phyloP scores from a whole-genome alignment of 352 stramenopile genomes.

The Proteromonas lacertae region DNA sequence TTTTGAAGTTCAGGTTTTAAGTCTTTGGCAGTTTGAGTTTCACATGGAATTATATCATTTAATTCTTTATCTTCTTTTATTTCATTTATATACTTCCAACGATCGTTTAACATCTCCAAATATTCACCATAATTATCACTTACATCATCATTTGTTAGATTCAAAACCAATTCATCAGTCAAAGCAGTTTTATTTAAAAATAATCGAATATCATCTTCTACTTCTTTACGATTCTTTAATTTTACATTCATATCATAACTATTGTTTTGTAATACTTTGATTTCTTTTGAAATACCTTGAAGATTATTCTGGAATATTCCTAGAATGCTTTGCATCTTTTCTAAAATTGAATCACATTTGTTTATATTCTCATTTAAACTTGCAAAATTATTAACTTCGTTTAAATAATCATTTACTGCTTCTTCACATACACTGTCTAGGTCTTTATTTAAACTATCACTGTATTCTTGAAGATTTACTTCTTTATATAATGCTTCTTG shows the following conservation, averaged over 20 bases:
- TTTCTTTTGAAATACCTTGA: slow-evolving; percentile 78
- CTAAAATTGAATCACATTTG: slow-evolving; percentile 74
- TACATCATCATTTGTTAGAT: slow-evolving; percentile 63
- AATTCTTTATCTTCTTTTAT: slow-evolving; percentile 1
- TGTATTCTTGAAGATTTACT: too few species aligned
- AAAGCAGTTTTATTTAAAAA: slow-evolving; percentile 81
- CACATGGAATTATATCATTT: slow-evolving; percentile 1
- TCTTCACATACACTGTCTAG: too few species aligned
- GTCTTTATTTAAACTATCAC: too few species aligned
- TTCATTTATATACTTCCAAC: slow-evolving; percentile 43
- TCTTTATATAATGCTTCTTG: too few species aligned
- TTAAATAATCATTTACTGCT: too few species aligned
- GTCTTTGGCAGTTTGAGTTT: background rate
- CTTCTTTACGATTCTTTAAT: slow-evolving; percentile 52
- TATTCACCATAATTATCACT: slow-evolving; percentile 64
- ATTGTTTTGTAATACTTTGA: slow-evolving; percentile 57
- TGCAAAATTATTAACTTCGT: too few species aligned
- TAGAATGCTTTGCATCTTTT: slow-evolving; percentile 82
- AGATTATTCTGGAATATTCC: slow-evolving; percentile 88
- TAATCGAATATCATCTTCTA: slow-evolving; percentile 50
- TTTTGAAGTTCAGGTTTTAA: slow-evolving; percentile 58
- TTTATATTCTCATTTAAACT: slow-evolving; percentile 73
- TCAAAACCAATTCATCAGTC: slow-evolving; percentile 48
- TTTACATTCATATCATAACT: slow-evolving; percentile 13
- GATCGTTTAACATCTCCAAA: slow-evolving; percentile 57